Conservation (phyloP, 1,284 basidiomycete species). For the Cryptococcus sp. region DNA sequence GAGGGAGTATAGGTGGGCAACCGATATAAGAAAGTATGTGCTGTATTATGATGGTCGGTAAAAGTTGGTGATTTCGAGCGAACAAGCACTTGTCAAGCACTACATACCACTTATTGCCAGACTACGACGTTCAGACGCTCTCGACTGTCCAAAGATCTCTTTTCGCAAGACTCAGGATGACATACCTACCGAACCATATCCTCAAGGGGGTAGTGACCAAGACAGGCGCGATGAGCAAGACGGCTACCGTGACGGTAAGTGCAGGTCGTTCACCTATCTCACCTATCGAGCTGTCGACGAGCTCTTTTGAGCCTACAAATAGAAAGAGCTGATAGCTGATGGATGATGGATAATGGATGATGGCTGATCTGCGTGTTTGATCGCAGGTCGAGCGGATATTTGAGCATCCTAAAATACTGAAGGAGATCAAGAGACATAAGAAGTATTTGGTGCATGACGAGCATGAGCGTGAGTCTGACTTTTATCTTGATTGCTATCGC, state of each 20-base stretch:
- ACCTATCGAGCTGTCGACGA: background rate
- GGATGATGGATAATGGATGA: background rate
- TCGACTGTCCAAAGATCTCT: too few species aligned
- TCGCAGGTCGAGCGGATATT: slow-evolving; percentile 29
- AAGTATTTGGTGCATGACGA: slow-evolving; percentile 49
- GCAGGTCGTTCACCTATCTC: background rate
- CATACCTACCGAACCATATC: slow-evolving; percentile 30
- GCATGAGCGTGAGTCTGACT: slow-evolving; percentile 32
- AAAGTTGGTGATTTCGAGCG: too few species aligned
- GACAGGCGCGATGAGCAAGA: slow-evolving; percentile 46
- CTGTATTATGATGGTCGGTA: too few species aligned
- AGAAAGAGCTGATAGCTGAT: too few species aligned
- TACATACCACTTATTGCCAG: too few species aligned
- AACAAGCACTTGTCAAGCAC: too few species aligned
- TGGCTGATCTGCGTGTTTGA: background rate
- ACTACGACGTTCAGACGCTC: too few species aligned
- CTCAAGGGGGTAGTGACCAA: slow-evolving; percentile 43
- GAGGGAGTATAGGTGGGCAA: too few species aligned
- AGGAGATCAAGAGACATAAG: slow-evolving; percentile 35
- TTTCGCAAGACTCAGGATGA: slow-evolving; percentile 3
- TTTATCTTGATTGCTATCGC: background rate
- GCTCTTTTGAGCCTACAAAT: background rate
- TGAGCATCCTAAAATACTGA: slow-evolving; percentile 31
- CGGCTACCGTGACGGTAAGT: slow-evolving; percentile 44
- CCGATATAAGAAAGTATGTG: too few species aligned